These are phyloP conservation scores for Musa schizocarpa DNA, from an alignment of 176 grass and related monocot species.

Conservation along the genomic window DNA sequence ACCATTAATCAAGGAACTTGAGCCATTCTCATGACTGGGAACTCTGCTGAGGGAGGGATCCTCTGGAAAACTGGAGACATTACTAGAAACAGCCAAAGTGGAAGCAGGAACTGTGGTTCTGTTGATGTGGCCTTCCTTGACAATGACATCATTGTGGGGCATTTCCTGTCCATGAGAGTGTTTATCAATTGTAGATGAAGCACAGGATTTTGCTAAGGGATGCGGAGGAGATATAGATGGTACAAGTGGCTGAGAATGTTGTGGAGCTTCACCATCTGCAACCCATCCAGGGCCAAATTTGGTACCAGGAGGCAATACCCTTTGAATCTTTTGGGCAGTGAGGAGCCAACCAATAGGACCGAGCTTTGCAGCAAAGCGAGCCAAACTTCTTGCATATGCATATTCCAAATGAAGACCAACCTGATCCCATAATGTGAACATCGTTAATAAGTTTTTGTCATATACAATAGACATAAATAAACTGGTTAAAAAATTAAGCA, in stretches of 20 bases:
- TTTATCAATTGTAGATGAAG: slow-evolving; percentile 15
- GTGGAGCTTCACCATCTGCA: slow-evolving; percentile 21
- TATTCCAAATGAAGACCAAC: slow-evolving; percentile 31
- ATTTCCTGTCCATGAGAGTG: slow-evolving; percentile 7
- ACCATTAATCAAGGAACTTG: neutral
- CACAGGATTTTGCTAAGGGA: slow-evolving; percentile 2
- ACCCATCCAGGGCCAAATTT: slow-evolving; percentile 45
- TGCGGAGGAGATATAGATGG: neutral
- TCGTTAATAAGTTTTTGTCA: too few species aligned
- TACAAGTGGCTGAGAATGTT: slow-evolving; percentile 9
- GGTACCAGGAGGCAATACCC: slow-evolving; percentile 31
- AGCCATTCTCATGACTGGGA: slow-evolving; percentile 12
- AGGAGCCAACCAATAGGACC: slow-evolving; percentile 33
- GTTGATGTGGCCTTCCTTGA: slow-evolving; percentile 7
- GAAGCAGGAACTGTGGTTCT: slow-evolving; percentile 9
- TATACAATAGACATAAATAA: too few species aligned
- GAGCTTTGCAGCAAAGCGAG: slow-evolving; percentile 41
- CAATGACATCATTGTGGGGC: neutral
- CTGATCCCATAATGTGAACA: slow-evolving; percentile 5
- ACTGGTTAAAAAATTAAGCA: too few species aligned
- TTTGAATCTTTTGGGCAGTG: slow-evolving; percentile 30
- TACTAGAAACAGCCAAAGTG: slow-evolving; percentile 7
- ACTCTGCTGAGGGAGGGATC: neutral
- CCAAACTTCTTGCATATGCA: slow-evolving; percentile 41
- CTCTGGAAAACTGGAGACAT: neutral